Evolutionary conservation across 345 rosid genomes (phyloP), one percentile per base, ranked within the genome.

Genomic region (Noccaea bulbosa): DNA sequence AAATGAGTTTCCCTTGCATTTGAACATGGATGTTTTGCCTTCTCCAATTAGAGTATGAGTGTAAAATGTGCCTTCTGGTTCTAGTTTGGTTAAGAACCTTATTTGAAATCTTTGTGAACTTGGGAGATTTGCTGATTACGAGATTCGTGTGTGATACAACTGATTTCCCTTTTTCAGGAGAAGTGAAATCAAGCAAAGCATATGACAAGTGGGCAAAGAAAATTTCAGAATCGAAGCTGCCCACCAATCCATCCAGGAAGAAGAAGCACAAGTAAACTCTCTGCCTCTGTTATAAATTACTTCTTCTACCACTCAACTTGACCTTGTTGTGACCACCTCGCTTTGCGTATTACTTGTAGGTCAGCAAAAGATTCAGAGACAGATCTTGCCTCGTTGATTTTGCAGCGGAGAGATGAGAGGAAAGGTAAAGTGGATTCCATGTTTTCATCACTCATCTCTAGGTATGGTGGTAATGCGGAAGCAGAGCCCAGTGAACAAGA

Each of bases 401-500:
- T 91, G 33, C 84, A 87, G 74, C 88, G 87, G 35, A 76, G 68
- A 53, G 78, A 65, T 2, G 84, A 79, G 79, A 86, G 97, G 79
- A 91, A 91, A 77, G 91, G 52, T 55, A 64, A 46, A 50, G 82
- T 91, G 71, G 89, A 88, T 70, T 86, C 98, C 37, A 82, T 93
- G 93, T 89, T 88, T 72, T 83, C 94, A 15, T 88, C 97, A 10
- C 61, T 90, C 56, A 67, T 84, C 55, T 75, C 87, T 63, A 93
- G 78, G 49, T 93, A 88, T 55, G 96, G 96, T 14, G 92, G 86
- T 30, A 64, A 41, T 16, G 79, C 78, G 17, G 62, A 63, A 15
- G 67, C 86, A 32, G 97, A 90, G 70, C 96, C 88, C 12, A 84
- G 84, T n/a, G 97, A 93, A 24, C 97, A 88, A 87, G 93, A 93